Base-by-base conservation (phyloP, 306 rosid species). In the Gillenia trifoliata region DNA sequence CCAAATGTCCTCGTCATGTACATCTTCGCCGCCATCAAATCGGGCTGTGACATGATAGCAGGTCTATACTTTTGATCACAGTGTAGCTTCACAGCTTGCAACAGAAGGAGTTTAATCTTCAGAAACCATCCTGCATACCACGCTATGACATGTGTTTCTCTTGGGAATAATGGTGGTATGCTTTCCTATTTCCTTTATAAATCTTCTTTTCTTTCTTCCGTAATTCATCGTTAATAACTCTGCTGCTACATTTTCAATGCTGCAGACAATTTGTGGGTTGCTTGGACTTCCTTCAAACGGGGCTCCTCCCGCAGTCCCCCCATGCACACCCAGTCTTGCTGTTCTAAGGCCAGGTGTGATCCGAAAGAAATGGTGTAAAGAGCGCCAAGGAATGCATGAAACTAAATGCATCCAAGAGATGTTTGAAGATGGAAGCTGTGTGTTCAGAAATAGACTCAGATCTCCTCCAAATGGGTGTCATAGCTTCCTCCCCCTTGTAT, bases 261-360 rank as follows among this genome's bases (percentile, higher is more conserved):
- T 65, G 33, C 81, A 93, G 98, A 88, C 96, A 59, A 81, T 91
- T 78, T 94, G 98, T 83, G 97, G 96, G 30, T 77, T 94, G 83
- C 75, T 94, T 73, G 98, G 98, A 47, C 81, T 94, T 61, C 97
- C 97, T 78, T 88, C 98, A 73, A 94, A 94, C 82, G 98, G 98
- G 63, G 98, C 91, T 71, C 85, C 91, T n/a, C n/a, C 98, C 97
- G 55, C 98, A 93, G 78, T 91, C 98, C 38, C 98, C n/a, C 97
- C 52, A 88, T 93, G 97, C 98, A 93, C 86, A 87, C 97, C 19
- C 91, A 93, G 97, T 81, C 92, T 91, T 2, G 89, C 96, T 62
- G 87, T 90, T 84, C 96, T 93, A 77, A 86, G 86, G 66, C 86
- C n/a, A n/a, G n/a, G 88, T 96, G 80, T 89, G 69, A 89, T 91